Evolutionary conservation across 75 land plant genomes (phyloP), one percentile per base, ranked within the genome.

Genomic region (Selaginella tamariscina): DNA sequence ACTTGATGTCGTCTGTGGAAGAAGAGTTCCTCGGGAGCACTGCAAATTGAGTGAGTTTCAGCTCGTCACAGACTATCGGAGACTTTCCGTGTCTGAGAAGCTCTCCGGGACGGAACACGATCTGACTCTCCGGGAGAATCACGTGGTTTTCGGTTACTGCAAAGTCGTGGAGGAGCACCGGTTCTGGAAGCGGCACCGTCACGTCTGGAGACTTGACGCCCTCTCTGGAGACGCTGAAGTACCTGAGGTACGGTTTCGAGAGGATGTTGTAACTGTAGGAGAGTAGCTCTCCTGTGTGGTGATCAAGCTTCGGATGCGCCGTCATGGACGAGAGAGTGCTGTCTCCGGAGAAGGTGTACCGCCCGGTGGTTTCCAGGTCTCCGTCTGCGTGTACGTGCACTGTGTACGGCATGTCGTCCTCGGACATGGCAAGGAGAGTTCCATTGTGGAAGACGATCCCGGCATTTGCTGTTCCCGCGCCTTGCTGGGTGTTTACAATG

Each of bases 251-350:
- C n/a, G 77, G 79, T 24, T 72, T 27, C 5, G 56, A 23, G 33
- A 28, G 0, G 0, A 70, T 75, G 0, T 81, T 70, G 56, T 77
- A 81, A 0, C 81, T 55, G 74, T 82, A 83, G 2, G 82, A 83
- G 32, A 83, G 81, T 8, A 80, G 55, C 65, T 87, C 91, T 56
- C 71, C 75, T 0, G 71, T 71, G 18, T 1, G 2, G 8, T 67
- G 30, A 49, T 70, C 95, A 0, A 82, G 32, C 72, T 89, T 89
- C 0, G 91, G 95, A 63, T 89, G 91, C 0, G 91, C 87, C 0
- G 85, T 89, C 90, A 89, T 86, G 64, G 71, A 57, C 56, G 59
- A 54, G 24, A 88, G 64, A 57, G 56, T 32, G 24, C 85, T 81
- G 5, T 70, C 77, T 28, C 83, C 83, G 55, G 86, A 75, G 24